These are phyloP conservation scores for Syzygium grande DNA, from an alignment of 345 rosid species.

Conservation along the genomic window DNA sequence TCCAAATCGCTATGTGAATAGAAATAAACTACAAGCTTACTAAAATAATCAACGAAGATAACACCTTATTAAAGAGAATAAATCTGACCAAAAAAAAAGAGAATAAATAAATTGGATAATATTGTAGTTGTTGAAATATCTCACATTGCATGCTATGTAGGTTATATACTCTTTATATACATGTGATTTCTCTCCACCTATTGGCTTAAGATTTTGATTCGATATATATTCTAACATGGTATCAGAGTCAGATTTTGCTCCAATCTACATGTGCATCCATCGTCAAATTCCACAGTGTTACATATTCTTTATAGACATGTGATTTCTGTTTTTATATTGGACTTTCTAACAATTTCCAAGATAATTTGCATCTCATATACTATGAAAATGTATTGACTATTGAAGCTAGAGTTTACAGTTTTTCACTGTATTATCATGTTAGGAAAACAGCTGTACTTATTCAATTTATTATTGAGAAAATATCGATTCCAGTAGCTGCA, in stretches of 20 bases:
- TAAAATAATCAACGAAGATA: background rate
- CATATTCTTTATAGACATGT: no score
- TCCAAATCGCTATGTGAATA: background rate
- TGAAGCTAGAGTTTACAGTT: background rate
- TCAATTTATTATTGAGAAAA: background rate
- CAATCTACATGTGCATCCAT: fast-evolving
- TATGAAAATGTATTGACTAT: background rate
- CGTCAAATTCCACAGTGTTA: background rate
- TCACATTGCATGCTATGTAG: background rate
- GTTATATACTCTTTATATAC: background rate
- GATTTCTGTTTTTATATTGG: fast-evolving
- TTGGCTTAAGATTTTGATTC: no score
- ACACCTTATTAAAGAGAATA: no score
- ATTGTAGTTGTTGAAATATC: no score
- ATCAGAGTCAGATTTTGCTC: fast-evolving
- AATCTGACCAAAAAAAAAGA: background rate
- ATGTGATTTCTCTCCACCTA: background rate
- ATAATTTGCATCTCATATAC: background rate
- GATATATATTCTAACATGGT: fast-evolving
- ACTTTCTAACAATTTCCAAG: background rate
- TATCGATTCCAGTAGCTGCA: background rate
- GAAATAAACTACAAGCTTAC: background rate
- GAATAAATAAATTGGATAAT: no score
- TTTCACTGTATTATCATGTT: background rate
- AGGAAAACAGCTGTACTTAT: background rate